These are phyloP conservation scores for Agrostemma githago DNA, from an alignment of 148 eudicot species.

Conservation along the genomic window DNA sequence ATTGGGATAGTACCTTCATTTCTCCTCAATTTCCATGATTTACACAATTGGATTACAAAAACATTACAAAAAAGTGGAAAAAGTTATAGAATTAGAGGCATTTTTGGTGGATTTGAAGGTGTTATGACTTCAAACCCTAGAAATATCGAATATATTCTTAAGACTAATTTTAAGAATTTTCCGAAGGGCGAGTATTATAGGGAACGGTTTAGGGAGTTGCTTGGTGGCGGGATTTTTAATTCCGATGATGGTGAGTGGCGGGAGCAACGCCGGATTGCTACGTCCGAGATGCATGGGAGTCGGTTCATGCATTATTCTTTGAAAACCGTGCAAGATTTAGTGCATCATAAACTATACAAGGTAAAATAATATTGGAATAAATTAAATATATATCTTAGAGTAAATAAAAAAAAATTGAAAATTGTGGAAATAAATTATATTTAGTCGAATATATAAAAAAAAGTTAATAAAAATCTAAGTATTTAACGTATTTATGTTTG, in stretches of 20 bases:
- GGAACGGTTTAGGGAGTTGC: slow-evolving; percentile 48
- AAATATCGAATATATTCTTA: slow-evolving; percentile 44
- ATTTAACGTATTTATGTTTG: too few relatives aligned
- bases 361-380: neutral
- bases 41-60: slow-evolving; percentile 40
- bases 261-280: slow-evolving; percentile 49
- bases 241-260: slow-evolving; percentile 47
- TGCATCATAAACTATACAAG: slow-evolving; percentile 45
- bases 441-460: too few relatives aligned
- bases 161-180: slow-evolving; percentile 40
- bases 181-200: slow-evolving; percentile 46
- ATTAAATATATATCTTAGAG: too few relatives aligned
- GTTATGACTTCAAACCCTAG: slow-evolving; percentile 37
- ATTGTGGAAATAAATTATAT: too few relatives aligned
- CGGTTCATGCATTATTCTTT: slow-evolving; percentile 47
- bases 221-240: slow-evolving; percentile 54
- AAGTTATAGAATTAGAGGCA: slow-evolving; percentile 28
- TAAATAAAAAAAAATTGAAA: too few relatives aligned
- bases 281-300: slow-evolving; percentile 55
- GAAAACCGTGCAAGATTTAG: slow-evolving; percentile 37
- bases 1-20: slow-evolving; percentile 40
- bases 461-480: too few relatives aligned
- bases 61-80: slow-evolving; percentile 32
- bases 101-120: slow-evolving; percentile 31
- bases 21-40: slow-evolving; percentile 19